phyloP scores from a whole-genome alignment of 139 green algal genomes.

The Coccomyxa sp. region DNA sequence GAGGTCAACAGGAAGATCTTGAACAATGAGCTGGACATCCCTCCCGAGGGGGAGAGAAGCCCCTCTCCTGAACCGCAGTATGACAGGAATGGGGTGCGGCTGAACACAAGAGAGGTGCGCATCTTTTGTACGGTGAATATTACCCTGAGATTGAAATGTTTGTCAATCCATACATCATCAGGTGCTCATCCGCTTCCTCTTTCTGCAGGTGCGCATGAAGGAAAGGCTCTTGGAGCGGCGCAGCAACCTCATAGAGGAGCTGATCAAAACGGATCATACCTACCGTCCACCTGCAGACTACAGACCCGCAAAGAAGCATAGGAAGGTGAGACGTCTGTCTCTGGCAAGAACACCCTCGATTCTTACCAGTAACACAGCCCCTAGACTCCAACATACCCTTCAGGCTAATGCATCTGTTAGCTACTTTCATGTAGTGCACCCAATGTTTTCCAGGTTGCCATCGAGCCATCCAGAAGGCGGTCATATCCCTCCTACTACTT shows the following conservation, averaged over 20 bases:
- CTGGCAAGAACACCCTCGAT: no score
- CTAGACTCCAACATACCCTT: no score
- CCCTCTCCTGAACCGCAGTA: constrained; percentile 93
- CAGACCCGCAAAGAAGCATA: constrained; percentile 71
- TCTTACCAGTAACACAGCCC: no score
- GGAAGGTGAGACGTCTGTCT: constrained; percentile 46
- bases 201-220: constrained; percentile 57
- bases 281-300: constrained; percentile 88
- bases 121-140: no score
- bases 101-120: neutral
- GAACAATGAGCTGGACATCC: constrained; percentile 41
- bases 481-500: no score
- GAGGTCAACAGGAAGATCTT: constrained; percentile 43
- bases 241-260: constrained; percentile 80
- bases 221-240: constrained; percentile 73
- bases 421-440: no score
- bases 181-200: neutral
- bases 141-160: no score
- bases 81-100: constrained; percentile 62
- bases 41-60: constrained; percentile 74
- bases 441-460: no score
- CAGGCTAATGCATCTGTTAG: no score
- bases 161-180: no score
- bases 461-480: no score
- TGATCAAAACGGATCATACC: constrained; percentile 80